These are phyloP conservation scores for Alternaria alternata DNA, from an alignment of 2,329 filamentous ascomycete genomes.

Conservation along the genomic window DNA sequence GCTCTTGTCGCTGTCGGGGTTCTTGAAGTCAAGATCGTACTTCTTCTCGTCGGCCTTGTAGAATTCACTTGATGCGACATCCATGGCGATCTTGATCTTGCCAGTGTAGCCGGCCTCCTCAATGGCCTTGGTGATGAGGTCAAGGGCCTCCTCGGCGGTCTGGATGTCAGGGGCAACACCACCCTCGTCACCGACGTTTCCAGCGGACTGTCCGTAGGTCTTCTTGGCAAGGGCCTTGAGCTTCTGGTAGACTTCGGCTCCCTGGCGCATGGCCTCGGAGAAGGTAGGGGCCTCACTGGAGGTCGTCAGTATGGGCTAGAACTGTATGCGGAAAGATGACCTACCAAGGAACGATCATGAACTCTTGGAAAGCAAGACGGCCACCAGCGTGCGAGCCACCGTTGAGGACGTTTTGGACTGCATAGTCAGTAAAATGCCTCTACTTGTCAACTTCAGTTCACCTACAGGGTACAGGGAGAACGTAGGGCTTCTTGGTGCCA, in stretches of 20 bases:
- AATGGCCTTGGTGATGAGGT: constrained; percentile 94
- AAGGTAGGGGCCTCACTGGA: constrained; percentile 82
- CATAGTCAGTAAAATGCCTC: constrained; percentile 3
- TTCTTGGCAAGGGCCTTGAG: constrained; percentile 98
- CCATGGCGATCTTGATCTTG: constrained; percentile 98
- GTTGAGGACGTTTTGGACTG: constrained; percentile 63
- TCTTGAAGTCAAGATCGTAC: constrained; percentile 99
- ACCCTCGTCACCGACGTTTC: constrained; percentile 99
- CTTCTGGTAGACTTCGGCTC: constrained; percentile 97
- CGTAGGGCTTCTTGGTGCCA: constrained; percentile 62
- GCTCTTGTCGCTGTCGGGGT: constrained; percentile 91
- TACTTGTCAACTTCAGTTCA: not conserved
- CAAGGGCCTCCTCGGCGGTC: constrained; percentile 93
- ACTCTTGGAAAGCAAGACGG: constrained; percentile 71
- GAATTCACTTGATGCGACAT: constrained; percentile 98
- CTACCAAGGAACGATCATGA: constrained; percentile 63
- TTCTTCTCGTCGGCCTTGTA: constrained; percentile 97
- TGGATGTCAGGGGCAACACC: constrained; percentile 99
- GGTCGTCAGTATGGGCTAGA: constrained; percentile 24
- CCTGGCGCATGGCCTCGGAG: constrained; percentile 94
- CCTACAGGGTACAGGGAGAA: constrained; percentile 63
- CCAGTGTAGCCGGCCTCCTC: constrained; percentile 95
- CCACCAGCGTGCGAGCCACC: constrained; percentile 95
- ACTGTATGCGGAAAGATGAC: constrained; percentile 19
- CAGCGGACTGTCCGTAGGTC: constrained; percentile 98